Base-by-base conservation (phyloP, 176 grass and related monocot genomes). In the Thalia dealbata region DNA sequence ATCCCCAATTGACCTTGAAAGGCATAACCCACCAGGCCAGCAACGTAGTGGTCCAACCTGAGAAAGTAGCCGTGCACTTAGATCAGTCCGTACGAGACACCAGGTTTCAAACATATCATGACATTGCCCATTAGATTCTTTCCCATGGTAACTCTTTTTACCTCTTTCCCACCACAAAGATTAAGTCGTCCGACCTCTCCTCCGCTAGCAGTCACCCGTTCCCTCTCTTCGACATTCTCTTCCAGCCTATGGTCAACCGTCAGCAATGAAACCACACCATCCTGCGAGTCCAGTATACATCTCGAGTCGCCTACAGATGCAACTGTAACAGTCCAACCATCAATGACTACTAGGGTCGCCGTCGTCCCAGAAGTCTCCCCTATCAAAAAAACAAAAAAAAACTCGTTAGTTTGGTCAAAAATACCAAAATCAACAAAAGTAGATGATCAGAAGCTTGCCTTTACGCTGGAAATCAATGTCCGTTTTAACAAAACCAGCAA, bases 11-110 rank as follows among this genome's bases (percentile, higher is more conserved):
- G 95, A 97, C 27, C 95, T 88, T 52, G 95, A 97, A 77, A 97
- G 82, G 85, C 95, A 97, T 41, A 97, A 84, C 73, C 95, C 95
- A 81, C 95, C 95, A 3, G 95, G 95, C 95, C 95, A 97, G 81
- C 95, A 97, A 64, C 95, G 80, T 1, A 97, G 95, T 55, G 95
- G 90, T 30, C 89, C 95, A 12, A 97, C 84, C 95, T 97, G 52
- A 69, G 70, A 35, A 38, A 77, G 38, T 74, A 75, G 74, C 30
- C 30, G 43, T 23, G 22, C 65, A 43, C 16, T 43, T 68, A 22
- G 11, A 43, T 68, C 65, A 44, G 65, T 42, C 45, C 43, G 23
- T 28, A 43, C 25, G 7, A 11, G 58, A 48, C 41, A 75, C 32
- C 16, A 63, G n/a, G 48, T 50, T 12, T 25, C 41, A 10, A 71